Conservation (phyloP, 164 flowering plant species). For the Vitis rupestris region DNA sequence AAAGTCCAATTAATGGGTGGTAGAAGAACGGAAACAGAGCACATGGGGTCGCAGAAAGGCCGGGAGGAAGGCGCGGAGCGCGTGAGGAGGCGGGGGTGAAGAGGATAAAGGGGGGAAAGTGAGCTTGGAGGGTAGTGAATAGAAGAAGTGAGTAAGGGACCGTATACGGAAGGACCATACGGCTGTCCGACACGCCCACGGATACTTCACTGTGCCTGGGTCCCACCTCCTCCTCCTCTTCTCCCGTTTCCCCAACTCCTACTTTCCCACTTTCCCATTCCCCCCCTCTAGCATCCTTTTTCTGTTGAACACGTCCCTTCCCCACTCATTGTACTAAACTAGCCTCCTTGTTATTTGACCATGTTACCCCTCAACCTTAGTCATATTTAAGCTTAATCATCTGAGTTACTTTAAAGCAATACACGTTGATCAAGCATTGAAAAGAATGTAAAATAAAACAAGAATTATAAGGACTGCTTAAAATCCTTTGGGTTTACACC, state of each 20-base stretch:
- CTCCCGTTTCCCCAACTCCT: slow-evolving; percentile 1
- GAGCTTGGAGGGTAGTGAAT: slow-evolving; percentile 5
- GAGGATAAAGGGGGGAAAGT: not conserved
- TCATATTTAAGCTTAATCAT: no score
- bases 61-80: no score
- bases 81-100: not conserved
- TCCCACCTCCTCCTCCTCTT: slow-evolving; percentile 19
- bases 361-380: slow-evolving; percentile 1
- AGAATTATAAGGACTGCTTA: no score
- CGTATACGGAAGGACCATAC: slow-evolving; percentile 78
- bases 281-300: not conserved
- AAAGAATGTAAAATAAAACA: no score
- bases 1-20: no score
- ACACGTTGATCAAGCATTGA: no score
- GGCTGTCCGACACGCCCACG: slow-evolving; percentile 71
- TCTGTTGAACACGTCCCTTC: not conserved
- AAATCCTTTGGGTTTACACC: no score
- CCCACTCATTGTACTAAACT: not conserved
- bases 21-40: no score
- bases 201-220: slow-evolving; percentile 33
- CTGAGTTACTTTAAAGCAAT: no score
- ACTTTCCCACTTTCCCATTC: not conserved
- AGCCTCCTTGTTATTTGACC: not conserved
- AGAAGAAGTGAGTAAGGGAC: slow-evolving; percentile 4
- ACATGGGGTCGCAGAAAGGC: no score